Evolutionary conservation across 1,284 basidiomycete species (phyloP), one percentile per base, ranked within the genome.

Genomic region (Pyrrhoderma noxium): DNA sequence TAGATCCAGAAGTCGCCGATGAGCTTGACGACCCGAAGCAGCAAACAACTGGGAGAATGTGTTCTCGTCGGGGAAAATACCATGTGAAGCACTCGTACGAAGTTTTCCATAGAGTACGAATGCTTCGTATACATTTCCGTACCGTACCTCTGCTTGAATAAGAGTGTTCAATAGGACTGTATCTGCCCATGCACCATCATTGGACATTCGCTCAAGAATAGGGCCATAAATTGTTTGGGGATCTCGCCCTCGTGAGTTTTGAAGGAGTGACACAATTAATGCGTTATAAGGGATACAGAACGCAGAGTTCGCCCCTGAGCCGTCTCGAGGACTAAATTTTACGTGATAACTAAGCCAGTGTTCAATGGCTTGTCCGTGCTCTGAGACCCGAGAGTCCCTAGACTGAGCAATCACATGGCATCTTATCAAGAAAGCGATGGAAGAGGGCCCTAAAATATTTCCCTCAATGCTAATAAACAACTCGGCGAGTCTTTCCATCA

Each of bases 271-370:
- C 13, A 43, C 36, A 16, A 44, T 45, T 14, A 27, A 46, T 27
- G 53, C 27, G 5, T 43, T 46, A 27, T 50, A 54, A 18, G 53
- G 53, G 35, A 31, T 8, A 23, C 46, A 41, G 31, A 38, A 36
- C 19, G 3, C 16, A 8, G 18, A 25, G 27, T 54, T 44, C 9
- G 14, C 16, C 18, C 19, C 44, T 2, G 21, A 9, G 14, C 40
- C 13, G 7, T 21, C 25, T 8, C 18, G 16, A 14, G 18, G 8
- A 11, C 21, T 21, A 13, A 31, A 43, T 35, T 45, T 42, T 11
- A 43, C 49, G 27, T 54, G 45, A 27, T 50, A 54, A 37, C 50
- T 47, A 23, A 54, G 37, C 53, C 53, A 54, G 7, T 23, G 42
- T 27, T 49, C 48, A 11, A 49, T 45, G 8, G 40, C 48, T 9